These are phyloP conservation scores for Cercospora beticola DNA, from an alignment of 2,329 filamentous ascomycete genomes.

Conservation along the genomic window DNA sequence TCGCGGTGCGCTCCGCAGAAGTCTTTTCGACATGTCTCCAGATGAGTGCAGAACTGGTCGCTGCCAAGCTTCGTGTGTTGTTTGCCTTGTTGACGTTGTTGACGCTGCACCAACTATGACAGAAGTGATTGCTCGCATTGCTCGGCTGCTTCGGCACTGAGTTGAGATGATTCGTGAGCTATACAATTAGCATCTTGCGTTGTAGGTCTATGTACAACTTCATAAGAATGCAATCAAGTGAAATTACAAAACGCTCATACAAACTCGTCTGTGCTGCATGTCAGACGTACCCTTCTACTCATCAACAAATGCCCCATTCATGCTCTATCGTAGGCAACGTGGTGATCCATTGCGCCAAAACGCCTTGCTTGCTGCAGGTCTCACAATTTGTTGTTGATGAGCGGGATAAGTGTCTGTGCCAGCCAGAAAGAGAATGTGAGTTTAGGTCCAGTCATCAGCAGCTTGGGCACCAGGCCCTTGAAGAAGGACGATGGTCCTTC, in stretches of 20 bases:
- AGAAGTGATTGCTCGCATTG: background rate
- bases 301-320: background rate
- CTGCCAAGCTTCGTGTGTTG: background rate
- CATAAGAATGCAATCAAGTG: slow-evolving; percentile 6
- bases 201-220: slow-evolving; percentile 4
- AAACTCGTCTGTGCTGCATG: slow-evolving; percentile 4
- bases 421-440: slow-evolving; percentile 99
- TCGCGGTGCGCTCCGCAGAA: background rate
- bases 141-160: background rate
- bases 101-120: background rate
- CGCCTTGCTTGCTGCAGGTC: slow-evolving; percentile 8
- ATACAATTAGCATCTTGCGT: slow-evolving; percentile 5
- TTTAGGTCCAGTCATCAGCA: slow-evolving; percentile 98
- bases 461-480: slow-evolving; percentile 95
- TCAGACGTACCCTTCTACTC: background rate
- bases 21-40: background rate
- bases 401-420: slow-evolving; percentile 94
- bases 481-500: slow-evolving; percentile 89
- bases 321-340: slow-evolving; percentile 12
- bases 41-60: background rate
- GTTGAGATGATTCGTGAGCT: slow-evolving; percentile 9
- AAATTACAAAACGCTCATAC: slow-evolving; percentile 12
- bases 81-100: background rate
- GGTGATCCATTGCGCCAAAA: slow-evolving; percentile 14
- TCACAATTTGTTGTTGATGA: slow-evolving; percentile 71